Percentiles rank a stretch among this genome's conserved stretches.
Evolutionary conservation across 352 stramenopile genomes (phyloP).

Genomic region (Thraustotheca clavata): DNA sequence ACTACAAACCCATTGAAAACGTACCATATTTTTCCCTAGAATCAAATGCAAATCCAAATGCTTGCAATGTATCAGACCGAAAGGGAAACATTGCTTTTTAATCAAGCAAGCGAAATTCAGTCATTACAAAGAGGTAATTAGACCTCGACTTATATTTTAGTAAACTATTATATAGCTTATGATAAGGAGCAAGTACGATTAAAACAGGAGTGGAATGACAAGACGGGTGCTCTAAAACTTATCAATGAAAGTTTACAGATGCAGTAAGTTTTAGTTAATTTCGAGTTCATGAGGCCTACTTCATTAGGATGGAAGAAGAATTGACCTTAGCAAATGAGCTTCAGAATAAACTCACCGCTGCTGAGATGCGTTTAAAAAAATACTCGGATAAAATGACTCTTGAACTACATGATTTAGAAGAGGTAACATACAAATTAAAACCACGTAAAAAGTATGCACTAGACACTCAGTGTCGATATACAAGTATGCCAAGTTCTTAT

Average conservation of each 20-base stretch:
- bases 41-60: not conserved
- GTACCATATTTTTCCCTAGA: not conserved
- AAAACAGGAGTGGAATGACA: not conserved
- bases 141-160: not conserved
- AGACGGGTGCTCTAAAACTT: not conserved
- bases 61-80: not conserved
- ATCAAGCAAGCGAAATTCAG: not conserved
- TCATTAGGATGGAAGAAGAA: not conserved
- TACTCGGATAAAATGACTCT: too few species aligned
- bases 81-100: not conserved
- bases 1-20: not conserved
- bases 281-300: not conserved
- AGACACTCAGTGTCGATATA: too few species aligned
- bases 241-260: not conserved
- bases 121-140: not conserved
- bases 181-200: conserved; percentile 11
- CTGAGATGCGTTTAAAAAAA: too few species aligned
- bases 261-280: not conserved
- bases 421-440: too few species aligned
- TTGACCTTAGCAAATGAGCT: too few species aligned
- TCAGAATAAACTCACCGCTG: too few species aligned
- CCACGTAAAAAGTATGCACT: too few species aligned
- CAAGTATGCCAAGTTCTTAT: not conserved
- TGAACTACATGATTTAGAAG: too few species aligned
- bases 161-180: not conserved